Base-by-base conservation (phyloP, 2,329 filamentous ascomycete genomes). In the Cercospora zeina region DNA sequence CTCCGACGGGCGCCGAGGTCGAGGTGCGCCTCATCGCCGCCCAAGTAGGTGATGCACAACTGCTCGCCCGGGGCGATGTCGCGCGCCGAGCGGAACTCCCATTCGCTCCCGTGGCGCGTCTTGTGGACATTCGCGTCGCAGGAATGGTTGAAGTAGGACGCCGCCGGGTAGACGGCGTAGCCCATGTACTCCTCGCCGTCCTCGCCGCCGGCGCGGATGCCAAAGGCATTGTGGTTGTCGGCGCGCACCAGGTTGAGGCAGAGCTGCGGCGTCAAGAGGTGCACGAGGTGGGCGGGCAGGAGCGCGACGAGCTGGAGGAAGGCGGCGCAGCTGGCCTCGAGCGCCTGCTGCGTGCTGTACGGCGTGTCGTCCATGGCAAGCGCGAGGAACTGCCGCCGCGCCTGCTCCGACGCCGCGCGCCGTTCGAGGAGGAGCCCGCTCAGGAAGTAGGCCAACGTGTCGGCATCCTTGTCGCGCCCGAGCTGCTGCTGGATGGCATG, bases 61-160 rank as follows among this genome's bases (percentile, higher is more conserved):
- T 81, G 75, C 37, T 79, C 76, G 0, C 78, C 78, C 8, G 65
- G 59, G 51, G 58, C 50, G 1, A 81, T 70, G 34, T 77, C 73
- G 61, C 68, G 65, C 0, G 63, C 72, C 2, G 76, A 69, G 39
- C 70, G 67, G 56, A 82, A 82, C 45, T 70, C 61, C 80, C 80
- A 82, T 24, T 53, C 63, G 37, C 77, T 67, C 0, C 79, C 79
- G 1, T 70, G 69, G 9, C 79, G 70, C 42, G 65, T 69, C 73
- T 81, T 81, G 49, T 68, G 69, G 1, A 82, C 64, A 47, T 78
- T 81, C 24, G 79, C 78, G 14, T 56, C 68, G 67, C 80, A 82
- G 4, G 74, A 77, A 64, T 82, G 80, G 56, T 82, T 82, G 72
- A 80, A 82, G 69, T 80, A 81, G 63, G 75, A 78, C 0, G 80